These are phyloP conservation scores for Smallanthus sonchifolius DNA, from an alignment of 129 eudicot genomes.

Conservation along the genomic window DNA sequence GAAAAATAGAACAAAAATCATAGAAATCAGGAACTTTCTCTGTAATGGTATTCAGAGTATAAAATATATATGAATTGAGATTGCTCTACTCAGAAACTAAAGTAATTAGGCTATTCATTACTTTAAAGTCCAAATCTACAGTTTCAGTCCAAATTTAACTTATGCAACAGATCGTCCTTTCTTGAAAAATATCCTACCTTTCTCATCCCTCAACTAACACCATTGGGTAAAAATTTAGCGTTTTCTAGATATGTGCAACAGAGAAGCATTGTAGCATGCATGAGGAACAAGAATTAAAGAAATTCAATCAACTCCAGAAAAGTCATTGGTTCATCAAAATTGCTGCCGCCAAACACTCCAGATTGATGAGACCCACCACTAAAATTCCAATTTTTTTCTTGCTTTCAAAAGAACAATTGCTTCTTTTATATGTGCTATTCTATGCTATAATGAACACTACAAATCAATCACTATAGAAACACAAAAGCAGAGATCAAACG, in stretches of 20 bases:
- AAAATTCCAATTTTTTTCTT: background rate
- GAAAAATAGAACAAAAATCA: background rate
- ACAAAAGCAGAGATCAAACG: background rate
- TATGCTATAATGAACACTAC: background rate
- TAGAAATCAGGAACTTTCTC: background rate
- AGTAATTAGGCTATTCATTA: background rate
- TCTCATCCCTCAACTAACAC: background rate
- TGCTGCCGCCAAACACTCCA: background rate
- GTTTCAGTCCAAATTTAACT: background rate
- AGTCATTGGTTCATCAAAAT: background rate
- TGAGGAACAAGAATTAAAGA: background rate
- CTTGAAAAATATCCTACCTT: background rate
- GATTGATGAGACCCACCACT: background rate
- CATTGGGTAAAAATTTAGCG: background rate
- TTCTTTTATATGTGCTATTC: background rate
- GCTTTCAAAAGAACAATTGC: background rate
- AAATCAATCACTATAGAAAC: background rate
- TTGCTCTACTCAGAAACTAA: background rate
- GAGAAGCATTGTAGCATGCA: constrained; percentile 7
- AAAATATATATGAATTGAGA: background rate
- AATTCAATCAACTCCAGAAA: constrained; percentile 1
- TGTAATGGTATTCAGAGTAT: background rate
- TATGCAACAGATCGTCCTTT: background rate
- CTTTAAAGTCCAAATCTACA: background rate
- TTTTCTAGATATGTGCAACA: background rate